Percentiles rank a stretch among this genome's conserved stretches.
Evolutionary conservation across 768 basidiomycete genomes (phyloP).

Genomic region (Pleurotus citrinopileatus): DNA sequence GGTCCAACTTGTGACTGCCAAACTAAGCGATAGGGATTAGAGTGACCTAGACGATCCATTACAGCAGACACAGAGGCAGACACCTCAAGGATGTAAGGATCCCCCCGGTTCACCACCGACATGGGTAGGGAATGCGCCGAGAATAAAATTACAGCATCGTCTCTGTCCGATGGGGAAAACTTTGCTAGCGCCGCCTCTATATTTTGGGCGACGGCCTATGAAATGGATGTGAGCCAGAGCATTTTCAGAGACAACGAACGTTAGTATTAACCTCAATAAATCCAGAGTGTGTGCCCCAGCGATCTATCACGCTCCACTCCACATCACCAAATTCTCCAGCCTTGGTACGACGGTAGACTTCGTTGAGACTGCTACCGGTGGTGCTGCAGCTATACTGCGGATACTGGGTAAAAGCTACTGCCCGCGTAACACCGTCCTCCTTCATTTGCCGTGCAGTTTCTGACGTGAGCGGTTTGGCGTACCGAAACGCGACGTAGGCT

Average conservation of each 20-base stretch:
- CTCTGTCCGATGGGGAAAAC: constrained; percentile 69
- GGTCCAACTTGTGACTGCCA: constrained; percentile 99
- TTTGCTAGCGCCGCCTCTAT: constrained; percentile 78
- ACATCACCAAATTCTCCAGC: constrained; percentile 63
- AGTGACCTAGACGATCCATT: constrained; percentile 79
- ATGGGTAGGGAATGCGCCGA: constrained; percentile 98
- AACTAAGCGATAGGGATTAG: constrained; percentile 88
- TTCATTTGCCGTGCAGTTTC: constrained; percentile 81
- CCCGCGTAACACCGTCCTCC: constrained; percentile 86
- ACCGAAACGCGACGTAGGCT: constrained; percentile 93
- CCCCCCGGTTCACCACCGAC: constrained; percentile 98
- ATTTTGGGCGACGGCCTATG: constrained; percentile 86
- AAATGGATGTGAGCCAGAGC: not conserved
- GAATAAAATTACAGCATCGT: constrained; percentile 83
- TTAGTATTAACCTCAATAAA: constrained; percentile 77
- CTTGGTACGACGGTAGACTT: constrained; percentile 70
- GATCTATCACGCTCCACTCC: constrained; percentile 96
- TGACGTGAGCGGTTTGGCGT: constrained; percentile 86
- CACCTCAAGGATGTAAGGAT: constrained; percentile 95
- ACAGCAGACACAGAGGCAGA: constrained; percentile 91
- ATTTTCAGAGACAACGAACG: not conserved
- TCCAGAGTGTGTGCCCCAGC: constrained; percentile 95
- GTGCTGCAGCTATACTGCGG: constrained; percentile 99
- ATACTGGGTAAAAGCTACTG: constrained; percentile 96
- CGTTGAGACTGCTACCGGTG: constrained; percentile 95